Conservation (phyloP, 257 asterid genomes). For the Nyctanthes arbortristis region DNA sequence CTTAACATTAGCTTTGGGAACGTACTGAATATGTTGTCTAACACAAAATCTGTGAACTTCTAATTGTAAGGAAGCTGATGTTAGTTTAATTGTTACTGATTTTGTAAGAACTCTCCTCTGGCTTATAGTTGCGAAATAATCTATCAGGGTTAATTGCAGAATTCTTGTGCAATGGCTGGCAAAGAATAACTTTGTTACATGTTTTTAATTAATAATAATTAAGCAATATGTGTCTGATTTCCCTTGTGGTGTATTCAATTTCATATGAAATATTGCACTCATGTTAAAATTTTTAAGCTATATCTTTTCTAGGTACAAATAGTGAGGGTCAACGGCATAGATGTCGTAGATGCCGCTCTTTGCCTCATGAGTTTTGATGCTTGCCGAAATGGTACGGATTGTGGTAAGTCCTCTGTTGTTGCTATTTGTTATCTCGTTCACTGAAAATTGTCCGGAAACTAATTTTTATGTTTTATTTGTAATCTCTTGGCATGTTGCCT, state of each 20-base stretch:
- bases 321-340: slow-evolving; percentile 64
- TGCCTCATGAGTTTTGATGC: slow-evolving; percentile 61
- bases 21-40: background rate
- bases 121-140: background rate
- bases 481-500: slow-evolving; percentile 20
- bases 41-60: background rate
- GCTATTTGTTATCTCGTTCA: slow-evolving; percentile 2
- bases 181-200: background rate
- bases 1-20: background rate
- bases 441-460: slow-evolving; percentile 7
- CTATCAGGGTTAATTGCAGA: background rate
- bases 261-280: background rate
- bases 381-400: slow-evolving; percentile 31
- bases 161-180: background rate
- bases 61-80: background rate
- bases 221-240: background rate
- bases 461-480: slow-evolving; percentile 23
- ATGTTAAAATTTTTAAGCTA: slow-evolving; percentile 9
- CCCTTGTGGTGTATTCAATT: background rate
- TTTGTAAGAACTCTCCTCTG: background rate
- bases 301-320: slow-evolving; percentile 63
- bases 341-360: slow-evolving; percentile 67
- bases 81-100: background rate
- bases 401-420: slow-evolving; percentile 42
- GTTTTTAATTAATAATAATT: too few species aligned